A percentile compares a stretch with the other conserved stretches of the same genome.
Conservation (phyloP, 2,329 filamentous ascomycete species). For the Immersiporthe knoxdaviesiana region DNA sequence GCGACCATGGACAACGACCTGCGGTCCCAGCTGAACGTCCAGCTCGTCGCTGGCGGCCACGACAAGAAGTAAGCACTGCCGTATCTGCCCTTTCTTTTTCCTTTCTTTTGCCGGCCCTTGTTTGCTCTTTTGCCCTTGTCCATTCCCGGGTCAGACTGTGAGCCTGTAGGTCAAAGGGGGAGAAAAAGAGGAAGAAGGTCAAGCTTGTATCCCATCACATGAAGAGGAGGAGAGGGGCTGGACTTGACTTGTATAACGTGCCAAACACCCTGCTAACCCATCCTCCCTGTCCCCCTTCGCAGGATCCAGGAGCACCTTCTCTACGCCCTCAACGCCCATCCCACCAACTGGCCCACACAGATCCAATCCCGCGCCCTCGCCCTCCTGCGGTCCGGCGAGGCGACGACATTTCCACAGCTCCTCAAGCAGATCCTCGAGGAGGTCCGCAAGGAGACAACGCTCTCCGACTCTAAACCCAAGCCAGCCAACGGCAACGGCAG, state of each 20-base stretch:
- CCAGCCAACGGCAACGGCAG: conserved; percentile 31
- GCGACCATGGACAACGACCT: conserved; percentile 65
- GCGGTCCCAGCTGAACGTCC: conserved; percentile 63
- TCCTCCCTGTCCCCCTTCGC: conserved; percentile 25
- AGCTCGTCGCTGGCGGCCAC: conserved; percentile 62
- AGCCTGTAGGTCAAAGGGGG: background rate
- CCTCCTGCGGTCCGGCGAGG: conserved; percentile 63
- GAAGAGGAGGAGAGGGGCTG: background rate
- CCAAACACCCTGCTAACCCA: conserved; percentile 18
- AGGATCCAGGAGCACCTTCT: conserved; percentile 69
- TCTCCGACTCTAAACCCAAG: conserved; percentile 31
- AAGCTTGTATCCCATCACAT: background rate
- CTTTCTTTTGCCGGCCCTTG: background rate
- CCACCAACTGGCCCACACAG: conserved; percentile 64
- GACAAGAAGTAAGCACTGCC: conserved; percentile 54
- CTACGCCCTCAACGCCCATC: conserved; percentile 62
- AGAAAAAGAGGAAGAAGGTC: no score
- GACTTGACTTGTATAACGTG: background rate
- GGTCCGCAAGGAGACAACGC: conserved; percentile 54
- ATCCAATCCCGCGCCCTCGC: conserved; percentile 63
- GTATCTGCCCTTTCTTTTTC: background rate
- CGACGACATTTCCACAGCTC: conserved; percentile 63
- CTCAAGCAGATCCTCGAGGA: conserved; percentile 65
- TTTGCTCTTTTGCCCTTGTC: background rate
- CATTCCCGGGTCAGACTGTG: background rate